Percentiles rank a stretch among this genome's conserved stretches.
These are phyloP conservation scores for Letharia columbiana DNA, from an alignment of 495 filamentous ascomycete species.

Conservation along the genomic window DNA sequence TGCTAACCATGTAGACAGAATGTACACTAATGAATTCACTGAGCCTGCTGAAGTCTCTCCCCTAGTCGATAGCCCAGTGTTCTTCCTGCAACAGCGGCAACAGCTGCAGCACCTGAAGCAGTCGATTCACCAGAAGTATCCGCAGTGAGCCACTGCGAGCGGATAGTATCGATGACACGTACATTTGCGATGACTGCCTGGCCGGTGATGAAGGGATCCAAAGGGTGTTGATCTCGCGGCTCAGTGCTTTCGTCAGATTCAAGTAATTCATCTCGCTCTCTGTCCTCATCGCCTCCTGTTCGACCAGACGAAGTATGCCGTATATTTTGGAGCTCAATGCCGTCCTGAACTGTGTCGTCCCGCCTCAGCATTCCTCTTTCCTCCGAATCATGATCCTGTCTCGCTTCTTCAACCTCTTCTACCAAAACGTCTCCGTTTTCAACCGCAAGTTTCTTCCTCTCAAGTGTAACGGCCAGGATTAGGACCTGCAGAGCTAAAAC, in stretches of 20 bases:
- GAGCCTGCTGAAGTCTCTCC: conserved; percentile 7
- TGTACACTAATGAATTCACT: neutral
- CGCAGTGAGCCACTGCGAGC: conserved; percentile 46
- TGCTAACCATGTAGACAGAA: neutral
- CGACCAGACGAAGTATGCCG: conserved; percentile 21
- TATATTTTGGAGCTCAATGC: conserved; percentile 42
- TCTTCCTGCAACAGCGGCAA: conserved; percentile 12
- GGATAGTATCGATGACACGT: conserved; percentile 56
- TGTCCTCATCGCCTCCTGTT: conserved; percentile 30
- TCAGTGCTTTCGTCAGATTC: conserved; percentile 35
- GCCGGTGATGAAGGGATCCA: conserved; percentile 57
- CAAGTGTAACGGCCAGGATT: conserved; percentile 64
- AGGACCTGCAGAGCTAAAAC: conserved; percentile 61
- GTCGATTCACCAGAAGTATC: conserved; percentile 12
- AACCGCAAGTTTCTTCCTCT: conserved; percentile 43
- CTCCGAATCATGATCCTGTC: conserved; percentile 71
- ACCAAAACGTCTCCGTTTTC: conserved; percentile 22
- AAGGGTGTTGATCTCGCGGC: conserved; percentile 34
- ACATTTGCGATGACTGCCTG: conserved; percentile 61
- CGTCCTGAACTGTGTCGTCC: conserved; percentile 33
- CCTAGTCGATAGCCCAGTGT: conserved; percentile 15
- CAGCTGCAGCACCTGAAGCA: conserved; percentile 1
- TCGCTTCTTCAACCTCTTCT: conserved; percentile 15
- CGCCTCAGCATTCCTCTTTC: conserved; percentile 63
- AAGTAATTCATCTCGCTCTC: conserved; percentile 39